These are phyloP conservation scores for Leptographium flavum DNA, from an alignment of 2,329 filamentous ascomycete genomes.

Conservation along the genomic window DNA sequence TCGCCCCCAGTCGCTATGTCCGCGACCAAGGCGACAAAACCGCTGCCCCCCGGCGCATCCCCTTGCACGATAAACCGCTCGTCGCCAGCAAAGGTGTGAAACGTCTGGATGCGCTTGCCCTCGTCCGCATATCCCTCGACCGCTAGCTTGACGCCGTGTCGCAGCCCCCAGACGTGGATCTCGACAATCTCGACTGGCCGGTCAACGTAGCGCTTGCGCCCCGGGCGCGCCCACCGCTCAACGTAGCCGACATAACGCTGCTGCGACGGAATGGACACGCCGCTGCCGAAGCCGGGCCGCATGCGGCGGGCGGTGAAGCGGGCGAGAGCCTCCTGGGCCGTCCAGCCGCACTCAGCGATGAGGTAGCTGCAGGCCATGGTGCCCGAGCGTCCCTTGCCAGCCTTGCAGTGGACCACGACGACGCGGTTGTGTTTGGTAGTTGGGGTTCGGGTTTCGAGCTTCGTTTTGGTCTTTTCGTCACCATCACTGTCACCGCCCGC, in stretches of 20 bases:
- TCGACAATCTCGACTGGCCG: constrained; percentile 73
- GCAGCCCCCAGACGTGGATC: constrained; percentile 77
- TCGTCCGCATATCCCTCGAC: constrained; percentile 81
- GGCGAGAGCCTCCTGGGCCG: constrained; percentile 34
- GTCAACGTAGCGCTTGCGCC: constrained; percentile 69
- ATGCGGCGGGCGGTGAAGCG: constrained; percentile 70
- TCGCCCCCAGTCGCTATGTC: constrained; percentile 27
- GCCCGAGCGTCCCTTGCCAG: constrained; percentile 86
- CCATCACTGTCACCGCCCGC: constrained; percentile 27
- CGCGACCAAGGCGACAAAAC: constrained; percentile 36
- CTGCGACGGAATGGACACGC: constrained; percentile 88
- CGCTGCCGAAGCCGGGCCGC: constrained; percentile 69
- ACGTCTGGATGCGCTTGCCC: constrained; percentile 69
- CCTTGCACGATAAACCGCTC: constrained; percentile 59
- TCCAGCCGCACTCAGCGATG: constrained; percentile 66
- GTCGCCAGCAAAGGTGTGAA: constrained; percentile 63
- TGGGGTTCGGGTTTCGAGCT: too few relatives aligned
- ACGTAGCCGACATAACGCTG: constrained; percentile 79
- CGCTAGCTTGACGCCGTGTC: constrained; percentile 75
- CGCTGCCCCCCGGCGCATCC: constrained; percentile 32
- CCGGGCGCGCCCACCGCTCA: constrained; percentile 58
- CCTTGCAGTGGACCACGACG: constrained; percentile 91
- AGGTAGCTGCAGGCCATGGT: constrained; percentile 80
- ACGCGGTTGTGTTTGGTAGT: constrained; percentile 41
- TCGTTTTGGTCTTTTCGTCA: too few relatives aligned